phyloP scores from a whole-genome alignment of 352 stramenopile species.

The Pythium chondricola region DNA sequence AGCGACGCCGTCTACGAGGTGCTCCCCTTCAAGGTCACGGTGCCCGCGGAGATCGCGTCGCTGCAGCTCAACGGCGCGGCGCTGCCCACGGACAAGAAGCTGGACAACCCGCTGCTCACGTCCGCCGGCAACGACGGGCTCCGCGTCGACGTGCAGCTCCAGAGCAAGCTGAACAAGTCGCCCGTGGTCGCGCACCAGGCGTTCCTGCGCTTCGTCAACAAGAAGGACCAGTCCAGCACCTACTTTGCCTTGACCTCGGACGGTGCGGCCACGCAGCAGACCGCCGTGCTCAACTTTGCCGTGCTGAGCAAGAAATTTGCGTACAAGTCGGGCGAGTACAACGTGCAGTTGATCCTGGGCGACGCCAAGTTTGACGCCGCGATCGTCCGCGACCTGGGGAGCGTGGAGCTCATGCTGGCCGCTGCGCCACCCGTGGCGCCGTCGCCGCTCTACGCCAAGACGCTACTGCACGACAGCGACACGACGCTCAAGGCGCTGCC shows the following conservation, averaged over 20 bases:
- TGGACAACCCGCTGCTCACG: slow-evolving; percentile 45
- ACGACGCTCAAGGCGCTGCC: slow-evolving; percentile 79
- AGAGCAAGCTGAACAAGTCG: slow-evolving; percentile 48
- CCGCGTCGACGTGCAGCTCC: slow-evolving; percentile 49
- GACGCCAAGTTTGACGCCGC: slow-evolving; percentile 68
- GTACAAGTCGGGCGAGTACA: slow-evolving; percentile 69
- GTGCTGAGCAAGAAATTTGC: slow-evolving; percentile 73
- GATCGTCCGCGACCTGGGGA: slow-evolving; percentile 66
- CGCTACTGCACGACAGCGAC: slow-evolving; percentile 82
- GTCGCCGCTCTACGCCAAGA: slow-evolving; percentile 84
- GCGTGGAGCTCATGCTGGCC: slow-evolving; percentile 59
- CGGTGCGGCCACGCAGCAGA: slow-evolving; percentile 25
- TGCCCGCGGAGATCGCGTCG: slow-evolving; percentile 47
- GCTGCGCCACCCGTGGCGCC: slow-evolving; percentile 46
- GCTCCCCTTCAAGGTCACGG: slow-evolving; percentile 73
- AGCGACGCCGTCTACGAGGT: slow-evolving; percentile 50
- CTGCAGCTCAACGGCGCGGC: slow-evolving; percentile 47
- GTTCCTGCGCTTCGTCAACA: slow-evolving; percentile 70
- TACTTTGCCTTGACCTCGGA: slow-evolving; percentile 71
- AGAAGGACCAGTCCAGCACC: slow-evolving; percentile 42
- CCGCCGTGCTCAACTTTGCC: slow-evolving; percentile 44
- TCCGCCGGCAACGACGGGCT: slow-evolving; percentile 53
- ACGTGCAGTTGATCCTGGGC: slow-evolving; percentile 67
- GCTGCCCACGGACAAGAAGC: slow-evolving; percentile 46
- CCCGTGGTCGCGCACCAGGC: slow-evolving; percentile 64